Percentiles rank a stretch among this genome's conserved stretches.
Evolutionary conservation across 2,329 filamentous ascomycete genomes (phyloP).

Genomic region (Hymenoscyphus scutula): DNA sequence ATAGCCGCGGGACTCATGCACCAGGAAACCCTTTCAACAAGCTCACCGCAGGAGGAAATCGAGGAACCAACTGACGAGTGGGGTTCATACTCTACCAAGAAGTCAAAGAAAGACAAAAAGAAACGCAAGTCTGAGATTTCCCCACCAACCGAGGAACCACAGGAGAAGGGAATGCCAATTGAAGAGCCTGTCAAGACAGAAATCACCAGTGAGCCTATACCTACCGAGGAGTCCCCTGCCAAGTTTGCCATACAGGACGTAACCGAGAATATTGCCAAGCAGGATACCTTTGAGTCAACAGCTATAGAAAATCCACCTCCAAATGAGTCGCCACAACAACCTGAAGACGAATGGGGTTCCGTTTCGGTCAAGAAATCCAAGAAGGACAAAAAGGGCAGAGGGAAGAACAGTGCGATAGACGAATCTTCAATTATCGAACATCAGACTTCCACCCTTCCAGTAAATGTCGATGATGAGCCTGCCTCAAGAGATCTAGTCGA

Average conservation of each 20-base stretch:
- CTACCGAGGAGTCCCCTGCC: slow-evolving; percentile 1
- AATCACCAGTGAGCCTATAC: slow-evolving; percentile 4
- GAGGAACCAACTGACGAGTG: slow-evolving; percentile 9
- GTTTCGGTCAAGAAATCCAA: slow-evolving; percentile 13
- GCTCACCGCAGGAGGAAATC: background rate
- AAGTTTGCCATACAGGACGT: background rate
- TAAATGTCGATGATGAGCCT: background rate
- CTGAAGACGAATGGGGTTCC: slow-evolving; percentile 5
- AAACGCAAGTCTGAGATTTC: slow-evolving; percentile 15
- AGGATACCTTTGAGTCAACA: background rate
- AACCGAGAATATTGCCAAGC: background rate
- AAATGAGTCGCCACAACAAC: background rate
- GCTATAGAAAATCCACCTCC: background rate
- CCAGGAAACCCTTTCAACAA: background rate
- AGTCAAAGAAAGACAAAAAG: slow-evolving; percentile 35
- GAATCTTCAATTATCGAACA: background rate
- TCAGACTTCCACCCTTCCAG: background rate
- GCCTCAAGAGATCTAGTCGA: background rate
- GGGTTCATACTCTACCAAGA: slow-evolving; percentile 9
- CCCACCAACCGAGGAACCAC: slow-evolving; percentile 2
- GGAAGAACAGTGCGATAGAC: background rate
- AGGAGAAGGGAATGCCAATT: slow-evolving; percentile 6
- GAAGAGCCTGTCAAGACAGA: slow-evolving; percentile 8
- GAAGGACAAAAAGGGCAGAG: slow-evolving; percentile 12
- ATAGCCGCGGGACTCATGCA: no score